Evolutionary conservation across 2,329 filamentous ascomycete species (phyloP).

Genomic region (Xylaria sp.): DNA sequence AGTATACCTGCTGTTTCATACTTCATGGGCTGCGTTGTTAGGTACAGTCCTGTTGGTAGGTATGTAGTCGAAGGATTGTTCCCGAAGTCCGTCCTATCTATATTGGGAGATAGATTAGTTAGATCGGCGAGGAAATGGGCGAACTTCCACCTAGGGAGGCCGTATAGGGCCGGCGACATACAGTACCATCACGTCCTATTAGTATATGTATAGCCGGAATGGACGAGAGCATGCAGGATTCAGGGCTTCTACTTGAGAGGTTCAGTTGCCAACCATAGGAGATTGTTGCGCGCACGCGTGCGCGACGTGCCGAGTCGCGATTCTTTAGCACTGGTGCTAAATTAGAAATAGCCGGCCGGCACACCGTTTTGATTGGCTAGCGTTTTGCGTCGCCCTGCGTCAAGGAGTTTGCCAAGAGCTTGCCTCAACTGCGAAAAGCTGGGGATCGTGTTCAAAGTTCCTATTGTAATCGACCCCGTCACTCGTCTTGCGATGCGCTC

Average conservation of each 20-base stretch:
- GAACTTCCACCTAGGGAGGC: not conserved
- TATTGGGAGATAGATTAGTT: conserved; percentile 4
- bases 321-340: conserved; percentile 25
- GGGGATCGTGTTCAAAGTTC: not conserved
- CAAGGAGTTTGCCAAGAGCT: conserved; percentile 22
- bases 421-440: conserved; percentile 9
- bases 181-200: not conserved
- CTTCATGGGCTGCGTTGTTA: not conserved
- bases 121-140: conserved; percentile 1
- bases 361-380: conserved; percentile 31
- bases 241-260: not conserved
- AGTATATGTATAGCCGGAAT: not conserved
- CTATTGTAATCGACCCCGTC: not conserved
- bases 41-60: not conserved
- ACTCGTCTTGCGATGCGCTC: not conserved
- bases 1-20: not conserved
- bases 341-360: conserved; percentile 31
- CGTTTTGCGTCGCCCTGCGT: conserved; percentile 22
- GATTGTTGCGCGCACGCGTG: conserved; percentile 5
- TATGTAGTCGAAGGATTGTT: conserved; percentile 1
- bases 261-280: conserved; percentile 1
- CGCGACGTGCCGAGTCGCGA: conserved; percentile 29
- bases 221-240: not conserved
- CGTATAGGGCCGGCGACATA: not conserved
- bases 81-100: conserved; percentile 9